Evolutionary conservation across 108 stramenopile genomes (phyloP), one percentile per base, ranked within the genome.

Genomic region (Skeletonema grethae): DNA sequence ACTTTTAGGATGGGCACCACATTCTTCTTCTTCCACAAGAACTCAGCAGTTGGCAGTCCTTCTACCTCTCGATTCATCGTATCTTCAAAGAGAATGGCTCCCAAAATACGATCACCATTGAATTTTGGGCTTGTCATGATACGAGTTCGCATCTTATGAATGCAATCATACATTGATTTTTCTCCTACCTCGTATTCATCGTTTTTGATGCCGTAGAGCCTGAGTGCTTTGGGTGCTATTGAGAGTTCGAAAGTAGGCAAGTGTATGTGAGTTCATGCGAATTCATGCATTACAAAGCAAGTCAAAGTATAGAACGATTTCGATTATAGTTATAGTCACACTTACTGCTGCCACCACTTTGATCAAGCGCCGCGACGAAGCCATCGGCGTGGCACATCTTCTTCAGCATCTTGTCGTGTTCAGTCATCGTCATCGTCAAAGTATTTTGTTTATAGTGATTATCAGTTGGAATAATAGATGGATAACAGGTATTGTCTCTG

Each of bases 341-440:
- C 76, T 77, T 55, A 77, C 76, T 91, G 66, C 76, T 84, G 12
- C 89, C 93, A 24, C 93, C 93, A 24, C 82, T 84, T 68, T 94
- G 93, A 65, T 94, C 93, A 28, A 94, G 72, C 7, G 93, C 93
- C 13, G 90, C 93, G 43, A 94, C 69, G 80, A 91, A 94, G 15
- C 90, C 93, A 53, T 86, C 81, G 35, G 63, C 84, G 36, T 71
- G 63, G 65, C 76, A 77, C 55, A 77, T 64, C 65, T 70, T 77
- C 59, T 70, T 58, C 76, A 77, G 38, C 76, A 77, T 77, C 28
- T 63, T 63, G 3, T 63, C 71, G 16, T 63, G 71, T 56, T 77
- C 76, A 29, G 34, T 61, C 38, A 10, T 39, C 38, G 38, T 39
- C 38, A 28, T 28, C 25, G 25, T 28, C 25, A 28, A 28, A 28